A percentile compares a stretch with the other conserved stretches of the same genome.
These are phyloP conservation scores for Chaetomium cochliodes DNA, from an alignment of 495 filamentous ascomycete genomes.

Conservation along the genomic window DNA sequence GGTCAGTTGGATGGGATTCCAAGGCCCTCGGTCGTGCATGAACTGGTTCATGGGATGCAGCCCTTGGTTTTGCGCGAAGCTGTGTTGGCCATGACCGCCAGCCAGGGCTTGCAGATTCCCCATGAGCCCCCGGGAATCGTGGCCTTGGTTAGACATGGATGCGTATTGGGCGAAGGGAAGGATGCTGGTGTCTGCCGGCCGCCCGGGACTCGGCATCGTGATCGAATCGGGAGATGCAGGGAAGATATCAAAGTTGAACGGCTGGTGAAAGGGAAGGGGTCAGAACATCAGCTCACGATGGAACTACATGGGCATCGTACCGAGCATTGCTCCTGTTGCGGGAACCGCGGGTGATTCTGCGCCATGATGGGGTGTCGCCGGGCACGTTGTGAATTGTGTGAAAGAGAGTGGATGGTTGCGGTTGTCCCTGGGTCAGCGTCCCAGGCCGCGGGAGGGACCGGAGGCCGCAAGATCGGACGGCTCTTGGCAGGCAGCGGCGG, in stretches of 20 bases:
- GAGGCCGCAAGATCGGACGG: too few relatives aligned
- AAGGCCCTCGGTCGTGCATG: slow-evolving; percentile 8
- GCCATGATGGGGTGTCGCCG: slow-evolving; percentile 16
- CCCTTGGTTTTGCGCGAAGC: neutral
- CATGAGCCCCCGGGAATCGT: neutral
- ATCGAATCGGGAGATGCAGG: slow-evolving; percentile 24
- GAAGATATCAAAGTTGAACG: neutral
- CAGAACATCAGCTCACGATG: neutral
- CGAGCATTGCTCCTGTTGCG: slow-evolving; percentile 16
- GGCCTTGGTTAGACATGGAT: neutral
- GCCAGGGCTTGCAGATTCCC: slow-evolving; percentile 1
- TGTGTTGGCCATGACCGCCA: neutral
- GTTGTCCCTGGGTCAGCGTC: neutral
- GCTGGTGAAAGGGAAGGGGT: neutral
- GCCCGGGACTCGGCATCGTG: slow-evolving; percentile 3
- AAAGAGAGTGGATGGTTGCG: neutral
- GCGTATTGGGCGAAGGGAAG: slow-evolving; percentile 6
- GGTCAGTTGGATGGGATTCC: neutral
- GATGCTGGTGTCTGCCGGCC: slow-evolving; percentile 7
- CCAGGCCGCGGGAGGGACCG: neutral
- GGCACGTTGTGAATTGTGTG: neutral
- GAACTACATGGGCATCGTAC: slow-evolving; percentile 9
- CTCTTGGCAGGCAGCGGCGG: too few relatives aligned
- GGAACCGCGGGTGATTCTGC: slow-evolving; percentile 9
- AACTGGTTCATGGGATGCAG: slow-evolving; percentile 11